A percentile compares a stretch with the other conserved stretches of the same genome.
phyloP scores from a whole-genome alignment of 192 early-diverging fungal species.

The Coemansia sp. region DNA sequence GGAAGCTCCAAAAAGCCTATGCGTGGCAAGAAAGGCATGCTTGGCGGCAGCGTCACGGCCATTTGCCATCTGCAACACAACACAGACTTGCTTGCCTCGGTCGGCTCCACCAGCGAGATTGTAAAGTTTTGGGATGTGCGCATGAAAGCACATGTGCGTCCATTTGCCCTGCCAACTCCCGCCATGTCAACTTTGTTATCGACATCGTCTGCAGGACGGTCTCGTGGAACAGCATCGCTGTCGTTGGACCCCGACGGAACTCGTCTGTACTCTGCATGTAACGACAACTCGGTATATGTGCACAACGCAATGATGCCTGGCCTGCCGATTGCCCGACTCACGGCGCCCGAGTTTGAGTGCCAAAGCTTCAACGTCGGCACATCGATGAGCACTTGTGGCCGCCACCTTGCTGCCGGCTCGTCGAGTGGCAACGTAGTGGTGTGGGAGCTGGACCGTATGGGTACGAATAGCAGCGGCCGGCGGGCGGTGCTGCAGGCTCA shows the following conservation, averaged over 20 bases:
- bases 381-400: conserved; percentile 70
- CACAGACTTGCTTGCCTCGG: conserved; percentile 25
- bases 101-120: conserved; percentile 49
- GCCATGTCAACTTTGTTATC: conserved; percentile 35
- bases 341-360: conserved; percentile 59
- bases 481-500: conserved; percentile 64
- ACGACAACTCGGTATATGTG: conserved; percentile 67
- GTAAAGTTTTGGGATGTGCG: conserved; percentile 86
- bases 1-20: conserved; percentile 1
- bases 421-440: conserved; percentile 62
- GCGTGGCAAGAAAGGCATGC: conserved; percentile 18
- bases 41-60: conserved; percentile 29
- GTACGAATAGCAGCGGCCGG: conserved; percentile 14
- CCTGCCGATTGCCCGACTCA: conserved; percentile 54
- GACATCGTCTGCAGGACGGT: conserved; percentile 26
- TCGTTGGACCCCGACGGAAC: conserved; percentile 63
- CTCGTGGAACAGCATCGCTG: conserved; percentile 65
- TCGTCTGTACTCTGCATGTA: conserved; percentile 70
- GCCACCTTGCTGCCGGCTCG: conserved; percentile 72
- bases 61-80: conserved; percentile 30
- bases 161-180: conserved; percentile 47
- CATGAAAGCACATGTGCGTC: conserved; percentile 41
- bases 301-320: conserved; percentile 60
- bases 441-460: conserved; percentile 65
- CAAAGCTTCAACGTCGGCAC: conserved; percentile 70